Conservation (phyloP, 106 monocot species). For the Dendrobium catenatum region DNA sequence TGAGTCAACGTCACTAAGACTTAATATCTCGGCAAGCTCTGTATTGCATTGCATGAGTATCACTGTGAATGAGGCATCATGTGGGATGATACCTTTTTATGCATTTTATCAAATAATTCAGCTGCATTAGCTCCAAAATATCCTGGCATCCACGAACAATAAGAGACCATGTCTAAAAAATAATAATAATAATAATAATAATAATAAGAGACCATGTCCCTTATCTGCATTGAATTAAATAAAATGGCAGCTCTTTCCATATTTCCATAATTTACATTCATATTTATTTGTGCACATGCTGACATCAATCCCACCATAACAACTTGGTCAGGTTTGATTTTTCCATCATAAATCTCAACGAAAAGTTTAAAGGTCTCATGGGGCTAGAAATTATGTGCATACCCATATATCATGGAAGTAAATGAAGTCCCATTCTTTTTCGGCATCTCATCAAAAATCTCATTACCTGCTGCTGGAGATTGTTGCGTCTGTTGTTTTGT, state of each 20-base stretch:
- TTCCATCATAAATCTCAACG: conserved; percentile 32
- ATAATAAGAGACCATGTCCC: conserved; percentile 49
- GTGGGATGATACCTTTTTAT: conserved; percentile 35
- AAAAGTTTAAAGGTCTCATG: conserved; percentile 55
- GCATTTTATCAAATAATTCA: conserved; percentile 53
- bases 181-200: too few species aligned
- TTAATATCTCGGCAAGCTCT: conserved; percentile 34
- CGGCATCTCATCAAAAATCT: conserved; percentile 53
- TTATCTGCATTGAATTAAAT: conserved; percentile 44
- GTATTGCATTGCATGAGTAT: conserved; percentile 44
- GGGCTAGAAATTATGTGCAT: conserved; percentile 51
- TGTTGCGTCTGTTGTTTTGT: too few species aligned
- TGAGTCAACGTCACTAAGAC: conserved; percentile 52
- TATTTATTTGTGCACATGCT: conserved; percentile 66
- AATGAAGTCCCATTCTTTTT: conserved; percentile 42
- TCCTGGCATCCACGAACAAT: conserved; percentile 78
- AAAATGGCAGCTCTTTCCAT: conserved; percentile 50
- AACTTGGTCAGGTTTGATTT: conserved; percentile 47
- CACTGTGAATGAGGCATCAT: conserved; percentile 49
- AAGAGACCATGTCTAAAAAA: too few species aligned
- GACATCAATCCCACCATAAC: conserved; percentile 64
- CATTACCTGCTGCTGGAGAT: too few species aligned
- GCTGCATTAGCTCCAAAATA: conserved; percentile 48
- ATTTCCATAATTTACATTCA: conserved; percentile 83
- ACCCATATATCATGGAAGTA: conserved; percentile 62